Evolutionary conservation across 257 asterid genomes (phyloP), one percentile per base, ranked within the genome.

Genomic region (Cordia subcordata): DNA sequence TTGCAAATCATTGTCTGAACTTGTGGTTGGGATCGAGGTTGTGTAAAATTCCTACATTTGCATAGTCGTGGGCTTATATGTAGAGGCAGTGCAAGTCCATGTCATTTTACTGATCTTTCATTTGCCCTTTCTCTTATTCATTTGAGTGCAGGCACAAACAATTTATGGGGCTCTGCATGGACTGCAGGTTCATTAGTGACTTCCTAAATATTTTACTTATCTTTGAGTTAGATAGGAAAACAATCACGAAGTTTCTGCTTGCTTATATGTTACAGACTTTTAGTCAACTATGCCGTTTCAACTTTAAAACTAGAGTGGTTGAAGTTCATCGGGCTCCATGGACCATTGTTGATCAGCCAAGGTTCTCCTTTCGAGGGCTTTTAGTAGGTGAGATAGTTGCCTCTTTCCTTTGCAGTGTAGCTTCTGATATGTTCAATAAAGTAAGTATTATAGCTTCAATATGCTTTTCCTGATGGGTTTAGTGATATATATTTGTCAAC

Each of bases 91-190:
- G 35, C 35, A 27, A 27, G 35, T 27, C 35, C 6, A 6, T 27
- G 35, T 27, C 35, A 27, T 27, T 3, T 27, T 27, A 27, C 35
- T 27, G 35, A 27, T 27, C 35, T 27, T 3, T 27, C 35, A 27
- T 27, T 27, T 27, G 3, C 6, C 6, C 35, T 27, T 27, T 27
- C 35, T 27, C 35, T 27, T 27, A 27, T 27, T 27, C 35, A 6
- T 61, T 57, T 51, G 54, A 61, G 32, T 82, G 87, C 94, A 90
- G 98, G 99, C 99, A 67, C 75, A 75, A 59, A 86, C 96, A 54
- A 81, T 92, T 52, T 88, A 88, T 51, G 99, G 99, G 57, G 99
- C 96, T 57, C 69, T 92, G 62, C 99, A 92, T 69, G 99, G 85
- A 60, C 74, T 92, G 65, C 85, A 92, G 96, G 99, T 91, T 72